Evolutionary conservation across 371 early-diverging fungal genomes (phyloP).

Genomic region (Mucor saturninus): DNA sequence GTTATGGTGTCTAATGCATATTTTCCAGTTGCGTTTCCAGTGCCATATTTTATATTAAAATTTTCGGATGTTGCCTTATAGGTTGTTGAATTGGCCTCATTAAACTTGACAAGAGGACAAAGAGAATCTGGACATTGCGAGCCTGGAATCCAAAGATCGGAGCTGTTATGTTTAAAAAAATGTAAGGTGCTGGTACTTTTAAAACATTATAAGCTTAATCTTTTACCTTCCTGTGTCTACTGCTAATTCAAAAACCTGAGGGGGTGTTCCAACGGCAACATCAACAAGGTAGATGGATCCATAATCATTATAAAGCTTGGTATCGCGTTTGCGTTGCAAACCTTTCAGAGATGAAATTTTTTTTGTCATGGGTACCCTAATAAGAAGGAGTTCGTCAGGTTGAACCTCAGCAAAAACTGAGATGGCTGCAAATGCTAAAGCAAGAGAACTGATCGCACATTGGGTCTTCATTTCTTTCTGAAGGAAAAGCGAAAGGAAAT

Average conservation of each 20-base stretch:
- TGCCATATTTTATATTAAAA: conserved; percentile 41
- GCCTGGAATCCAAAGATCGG: conserved; percentile 50
- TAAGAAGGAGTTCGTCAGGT: background rate
- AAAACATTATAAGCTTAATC: background rate
- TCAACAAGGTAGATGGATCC: conserved; percentile 31
- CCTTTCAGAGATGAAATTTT: background rate
- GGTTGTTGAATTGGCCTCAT: conserved; percentile 33
- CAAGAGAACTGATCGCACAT: background rate
- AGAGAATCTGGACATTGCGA: conserved; percentile 23
- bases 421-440: background rate
- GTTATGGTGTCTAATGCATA: conserved; percentile 36
- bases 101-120: conserved; percentile 42
- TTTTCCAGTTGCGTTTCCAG: conserved; percentile 39
- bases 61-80: conserved; percentile 19
- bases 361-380: conserved; percentile 13
- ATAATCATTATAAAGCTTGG: conserved; percentile 27
- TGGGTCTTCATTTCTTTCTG: background rate
- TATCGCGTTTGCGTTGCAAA: conserved; percentile 8
- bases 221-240: conserved; percentile 48
- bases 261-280: conserved; percentile 42
- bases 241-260: conserved; percentile 37
- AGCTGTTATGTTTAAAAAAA: conserved; percentile 20
- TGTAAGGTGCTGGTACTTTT: background rate
- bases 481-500: too few relatives aligned
- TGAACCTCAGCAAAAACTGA: background rate